phyloP scores from a whole-genome alignment of 768 basidiomycete genomes.

The Boletus sp. region DNA sequence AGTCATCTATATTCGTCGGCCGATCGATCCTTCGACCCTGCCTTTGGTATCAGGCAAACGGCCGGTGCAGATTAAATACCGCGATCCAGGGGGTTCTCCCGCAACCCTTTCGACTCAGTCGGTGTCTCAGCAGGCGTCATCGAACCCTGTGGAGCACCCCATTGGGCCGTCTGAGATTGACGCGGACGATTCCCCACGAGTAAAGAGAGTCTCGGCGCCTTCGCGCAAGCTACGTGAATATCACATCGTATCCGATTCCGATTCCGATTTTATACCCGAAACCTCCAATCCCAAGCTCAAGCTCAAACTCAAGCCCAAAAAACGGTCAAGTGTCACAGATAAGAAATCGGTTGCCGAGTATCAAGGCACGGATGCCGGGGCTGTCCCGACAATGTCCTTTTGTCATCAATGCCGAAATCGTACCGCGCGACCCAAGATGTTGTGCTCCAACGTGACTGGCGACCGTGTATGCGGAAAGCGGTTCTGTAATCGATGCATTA shows the following conservation, averaged over 20 bases:
- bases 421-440: slow-evolving; percentile 33
- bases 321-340: neutral
- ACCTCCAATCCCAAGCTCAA: neutral
- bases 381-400: slow-evolving; percentile 8
- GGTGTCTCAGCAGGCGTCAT: neutral
- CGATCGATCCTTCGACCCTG: slow-evolving; percentile 18
- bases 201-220: slow-evolving; percentile 7
- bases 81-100: slow-evolving; percentile 10
- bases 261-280: slow-evolving; percentile 14
- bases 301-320: slow-evolving; percentile 4
- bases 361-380: neutral
- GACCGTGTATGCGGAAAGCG: slow-evolving; percentile 28
- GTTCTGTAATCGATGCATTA: slow-evolving; percentile 36
- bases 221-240: slow-evolving; percentile 18
- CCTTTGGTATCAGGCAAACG: slow-evolving; percentile 22
- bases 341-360: neutral
- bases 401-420: slow-evolving; percentile 39
- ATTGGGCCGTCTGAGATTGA: neutral
- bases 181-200: neutral
- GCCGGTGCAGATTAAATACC: slow-evolving; percentile 31
- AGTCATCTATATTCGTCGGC: slow-evolving; percentile 30
- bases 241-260: slow-evolving; percentile 3
- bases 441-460: slow-evolving; percentile 24
- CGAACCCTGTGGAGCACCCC: neutral
- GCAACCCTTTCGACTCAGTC: neutral